Base-by-base conservation (phyloP, 805 yeast species). In the Kazachstania taianensis region DNA sequence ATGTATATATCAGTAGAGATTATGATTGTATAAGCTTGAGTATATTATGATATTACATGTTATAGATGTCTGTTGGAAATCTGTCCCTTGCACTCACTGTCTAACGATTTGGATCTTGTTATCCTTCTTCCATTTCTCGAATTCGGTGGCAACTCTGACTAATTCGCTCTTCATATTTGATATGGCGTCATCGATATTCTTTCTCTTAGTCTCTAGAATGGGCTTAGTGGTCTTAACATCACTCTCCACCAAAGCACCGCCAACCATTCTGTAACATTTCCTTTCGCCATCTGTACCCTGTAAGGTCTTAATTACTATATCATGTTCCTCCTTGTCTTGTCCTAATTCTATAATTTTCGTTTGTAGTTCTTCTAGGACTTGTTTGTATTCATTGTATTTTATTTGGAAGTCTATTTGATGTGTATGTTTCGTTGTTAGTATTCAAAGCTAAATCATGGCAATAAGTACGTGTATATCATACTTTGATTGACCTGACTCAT, bases 181-280 rank as follows among this genome's bases (percentile, higher is more conserved):
- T 14, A 55, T 42, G 9, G 59, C 44, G 15, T 43, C 44, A 7
- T 28, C 32, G 38, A 70, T 59, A 35, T 79, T 80, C 7, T 57
- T 56, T 16, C 66, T 50, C 46, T 81, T 85, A 18, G 72, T 65
- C 35, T 69, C 66, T 36, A 85, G 60, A 8, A 78, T 66, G 9
- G 78, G 78, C 4, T 70, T 59, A 4, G 87, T 92, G 28, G 82
- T 85, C n/a, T 69, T 77, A 4, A 85, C 92, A 4, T 77, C 69
- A 45, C 82, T 78, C 52, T 86, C 94, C 13, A 87, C 81, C 22
- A 89, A 67, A 3, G 87, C 94, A 7, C 95, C 94, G 18, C 96
- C 96, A 22, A 89, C 72, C 96, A 92, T 85, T 50, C 94, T 75
- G 62, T 76, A 86, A 52, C 96, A 85, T 53, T 78, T 77, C 41